Percentiles rank a stretch among this genome's conserved stretches.
These are phyloP conservation scores for Phytopythium ostracodes DNA, from an alignment of 352 stramenopile species.

Conservation along the genomic window DNA sequence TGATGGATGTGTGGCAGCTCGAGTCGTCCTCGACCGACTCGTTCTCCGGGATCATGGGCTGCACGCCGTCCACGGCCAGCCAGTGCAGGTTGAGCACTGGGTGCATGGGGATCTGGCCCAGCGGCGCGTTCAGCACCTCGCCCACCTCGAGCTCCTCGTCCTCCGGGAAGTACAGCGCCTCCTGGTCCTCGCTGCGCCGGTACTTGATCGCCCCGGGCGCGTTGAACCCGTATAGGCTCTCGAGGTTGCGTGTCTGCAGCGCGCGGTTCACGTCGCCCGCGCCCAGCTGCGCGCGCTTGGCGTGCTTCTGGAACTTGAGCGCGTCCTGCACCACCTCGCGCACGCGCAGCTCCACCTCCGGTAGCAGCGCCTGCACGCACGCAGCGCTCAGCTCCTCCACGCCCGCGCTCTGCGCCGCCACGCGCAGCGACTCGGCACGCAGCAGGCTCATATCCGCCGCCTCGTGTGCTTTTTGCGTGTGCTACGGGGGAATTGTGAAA, in stretches of 20 bases:
- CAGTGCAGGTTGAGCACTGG: constrained; percentile 76
- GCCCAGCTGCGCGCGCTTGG: constrained; percentile 51
- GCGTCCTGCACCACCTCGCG: constrained; percentile 82
- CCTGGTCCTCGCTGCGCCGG: constrained; percentile 52
- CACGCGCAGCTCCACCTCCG: constrained; percentile 77
- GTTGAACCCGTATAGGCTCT: constrained; percentile 77
- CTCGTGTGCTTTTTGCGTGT: no score
- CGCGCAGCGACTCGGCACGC: constrained; percentile 57
- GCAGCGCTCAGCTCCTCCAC: constrained; percentile 66
- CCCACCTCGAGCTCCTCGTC: constrained; percentile 69
- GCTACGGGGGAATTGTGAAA: no score
- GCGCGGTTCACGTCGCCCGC: constrained; percentile 76
- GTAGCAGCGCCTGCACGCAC: constrained; percentile 62
- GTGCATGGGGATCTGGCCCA: constrained; percentile 69
- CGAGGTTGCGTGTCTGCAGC: constrained; percentile 63
- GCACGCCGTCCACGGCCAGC: constrained; percentile 79
- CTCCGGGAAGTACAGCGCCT: constrained; percentile 61
- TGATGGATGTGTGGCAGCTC: constrained; percentile 64
- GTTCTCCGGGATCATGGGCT: constrained; percentile 82
- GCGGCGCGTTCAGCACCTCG: constrained; percentile 71
- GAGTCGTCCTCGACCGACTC: constrained; percentile 70
- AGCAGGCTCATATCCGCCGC: constrained; percentile 87
- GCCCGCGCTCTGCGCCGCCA: constrained; percentile 71
- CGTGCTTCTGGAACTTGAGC: constrained; percentile 80
- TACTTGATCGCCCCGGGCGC: constrained; percentile 47